Conservation (phyloP, 1,284 basidiomycete genomes). For the Pseudozyma tsukubaensis region DNA sequence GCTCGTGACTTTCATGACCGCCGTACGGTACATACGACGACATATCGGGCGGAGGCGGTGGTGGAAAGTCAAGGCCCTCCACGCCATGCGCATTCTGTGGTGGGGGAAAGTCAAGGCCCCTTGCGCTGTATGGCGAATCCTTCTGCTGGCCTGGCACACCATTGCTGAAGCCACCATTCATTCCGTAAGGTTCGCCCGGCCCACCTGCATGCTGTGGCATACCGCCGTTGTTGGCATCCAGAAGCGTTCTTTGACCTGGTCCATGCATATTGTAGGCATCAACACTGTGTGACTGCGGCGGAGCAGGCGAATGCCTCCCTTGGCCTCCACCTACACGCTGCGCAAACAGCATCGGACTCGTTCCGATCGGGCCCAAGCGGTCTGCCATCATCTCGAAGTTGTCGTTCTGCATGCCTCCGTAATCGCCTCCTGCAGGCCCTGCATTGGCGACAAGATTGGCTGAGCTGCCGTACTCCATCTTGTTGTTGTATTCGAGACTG, state of each 20-base stretch:
- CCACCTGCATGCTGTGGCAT: slow-evolving; percentile 17
- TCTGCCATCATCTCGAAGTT: slow-evolving; percentile 39
- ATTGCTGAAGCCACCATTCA: slow-evolving; percentile 16
- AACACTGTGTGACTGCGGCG: background rate
- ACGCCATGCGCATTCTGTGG: slow-evolving; percentile 38
- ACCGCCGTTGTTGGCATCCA: slow-evolving; percentile 35
- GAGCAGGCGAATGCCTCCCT: slow-evolving; percentile 23
- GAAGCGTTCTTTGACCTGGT: slow-evolving; percentile 22
- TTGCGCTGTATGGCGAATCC: slow-evolving; percentile 23
- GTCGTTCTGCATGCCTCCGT: slow-evolving; percentile 25
- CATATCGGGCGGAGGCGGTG: slow-evolving; percentile 33
- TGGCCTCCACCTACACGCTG: slow-evolving; percentile 35
- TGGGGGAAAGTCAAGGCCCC: slow-evolving; percentile 50
- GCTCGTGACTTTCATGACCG: slow-evolving; percentile 12
- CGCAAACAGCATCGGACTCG: slow-evolving; percentile 54
- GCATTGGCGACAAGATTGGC: slow-evolving; percentile 56
- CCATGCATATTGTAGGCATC: slow-evolving; percentile 20
- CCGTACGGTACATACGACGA: slow-evolving; percentile 39
- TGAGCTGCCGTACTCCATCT: slow-evolving; percentile 48
- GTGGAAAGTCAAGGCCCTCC: slow-evolving; percentile 46
- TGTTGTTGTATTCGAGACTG: slow-evolving; percentile 29
- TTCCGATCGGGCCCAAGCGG: slow-evolving; percentile 59
- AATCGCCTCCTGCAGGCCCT: slow-evolving; percentile 44
- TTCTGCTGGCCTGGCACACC: slow-evolving; percentile 1
- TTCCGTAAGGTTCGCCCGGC: slow-evolving; percentile 11